phyloP scores from a whole-genome alignment of 208 protist species.

The Trypanosoma conorhini region DNA sequence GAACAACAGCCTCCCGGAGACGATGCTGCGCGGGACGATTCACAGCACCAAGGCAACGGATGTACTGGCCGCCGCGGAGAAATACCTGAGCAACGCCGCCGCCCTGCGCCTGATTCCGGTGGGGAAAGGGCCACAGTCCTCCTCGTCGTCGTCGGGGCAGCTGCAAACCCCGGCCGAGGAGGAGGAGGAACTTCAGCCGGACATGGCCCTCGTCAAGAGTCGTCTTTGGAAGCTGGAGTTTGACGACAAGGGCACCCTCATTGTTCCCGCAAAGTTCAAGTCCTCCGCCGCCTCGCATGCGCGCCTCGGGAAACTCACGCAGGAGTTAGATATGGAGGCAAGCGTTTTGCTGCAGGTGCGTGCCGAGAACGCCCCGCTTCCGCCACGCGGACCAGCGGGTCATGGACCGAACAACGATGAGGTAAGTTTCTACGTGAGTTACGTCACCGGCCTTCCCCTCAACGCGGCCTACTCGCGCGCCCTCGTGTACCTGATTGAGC shows the following conservation, averaged over 20 bases:
- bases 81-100: neutral
- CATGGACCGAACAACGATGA: slow-evolving; percentile 30
- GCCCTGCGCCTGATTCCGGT: too few species aligned
- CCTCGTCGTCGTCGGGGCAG: too few species aligned
- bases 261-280: slow-evolving; percentile 12
- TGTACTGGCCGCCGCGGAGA: slow-evolving; percentile 41
- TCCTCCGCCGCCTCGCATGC: neutral
- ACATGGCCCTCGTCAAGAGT: neutral
- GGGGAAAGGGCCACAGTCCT: too few species aligned
- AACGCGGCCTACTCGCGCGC: slow-evolving; percentile 51
- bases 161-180: too few species aligned
- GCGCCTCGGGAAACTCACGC: neutral
- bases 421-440: slow-evolving; percentile 49
- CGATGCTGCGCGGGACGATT: slow-evolving; percentile 45
- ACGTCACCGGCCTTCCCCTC: slow-evolving; percentile 54
- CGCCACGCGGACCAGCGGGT: slow-evolving; percentile 8
- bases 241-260: neutral
- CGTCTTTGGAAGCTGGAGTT: neutral
- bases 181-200: too few species aligned
- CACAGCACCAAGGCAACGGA: slow-evolving; percentile 25
- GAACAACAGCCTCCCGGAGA: slow-evolving; percentile 30
- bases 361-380: neutral
- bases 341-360: slow-evolving; percentile 12
- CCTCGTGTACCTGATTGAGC: slow-evolving; percentile 59
- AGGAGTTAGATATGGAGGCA: neutral